Conservation (phyloP, 2,329 filamentous ascomycete genomes). For the Pyrenophora graminea region DNA sequence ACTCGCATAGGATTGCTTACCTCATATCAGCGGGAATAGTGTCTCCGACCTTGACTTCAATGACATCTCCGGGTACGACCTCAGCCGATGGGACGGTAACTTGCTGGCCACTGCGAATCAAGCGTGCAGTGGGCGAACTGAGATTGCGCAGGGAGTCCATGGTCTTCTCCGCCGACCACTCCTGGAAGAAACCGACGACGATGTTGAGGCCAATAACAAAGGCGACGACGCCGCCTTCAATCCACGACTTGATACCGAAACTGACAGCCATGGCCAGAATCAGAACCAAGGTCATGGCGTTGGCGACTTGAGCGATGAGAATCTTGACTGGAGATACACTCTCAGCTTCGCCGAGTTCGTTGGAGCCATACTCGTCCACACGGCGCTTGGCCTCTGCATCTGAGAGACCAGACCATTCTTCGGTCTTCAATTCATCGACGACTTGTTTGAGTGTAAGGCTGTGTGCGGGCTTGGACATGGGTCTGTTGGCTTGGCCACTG, state of each 20-base stretch:
- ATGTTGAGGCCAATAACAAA: slow-evolving; percentile 53
- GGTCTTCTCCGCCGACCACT: slow-evolving; percentile 54
- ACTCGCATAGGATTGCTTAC: not conserved
- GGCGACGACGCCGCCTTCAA: slow-evolving; percentile 54
- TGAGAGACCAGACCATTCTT: slow-evolving; percentile 68
- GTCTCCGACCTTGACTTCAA: slow-evolving; percentile 65
- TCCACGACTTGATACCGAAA: slow-evolving; percentile 53
- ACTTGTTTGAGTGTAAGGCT: slow-evolving; percentile 58
- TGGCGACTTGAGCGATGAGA: slow-evolving; percentile 71
- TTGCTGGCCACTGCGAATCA: slow-evolving; percentile 59
- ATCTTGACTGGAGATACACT: slow-evolving; percentile 73
- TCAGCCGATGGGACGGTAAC: slow-evolving; percentile 59
- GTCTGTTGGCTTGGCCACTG: slow-evolving; percentile 51
- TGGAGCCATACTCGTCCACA: slow-evolving; percentile 64
- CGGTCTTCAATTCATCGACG: slow-evolving; percentile 62
- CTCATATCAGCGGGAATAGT: slow-evolving; percentile 69
- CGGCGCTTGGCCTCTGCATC: slow-evolving; percentile 63
- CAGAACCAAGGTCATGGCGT: slow-evolving; percentile 75
- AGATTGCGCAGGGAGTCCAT: slow-evolving; percentile 53
- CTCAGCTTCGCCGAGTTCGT: slow-evolving; percentile 71
- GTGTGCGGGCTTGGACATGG: slow-evolving; percentile 66
- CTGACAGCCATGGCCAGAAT: slow-evolving; percentile 55
- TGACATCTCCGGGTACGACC: slow-evolving; percentile 69
- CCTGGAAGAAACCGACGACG: slow-evolving; percentile 52
- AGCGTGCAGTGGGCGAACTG: slow-evolving; percentile 51